A percentile compares a stretch with the other conserved stretches of the same genome.
These are phyloP conservation scores for Lactarius tabidus DNA, from an alignment of 768 basidiomycete species.

Conservation along the genomic window DNA sequence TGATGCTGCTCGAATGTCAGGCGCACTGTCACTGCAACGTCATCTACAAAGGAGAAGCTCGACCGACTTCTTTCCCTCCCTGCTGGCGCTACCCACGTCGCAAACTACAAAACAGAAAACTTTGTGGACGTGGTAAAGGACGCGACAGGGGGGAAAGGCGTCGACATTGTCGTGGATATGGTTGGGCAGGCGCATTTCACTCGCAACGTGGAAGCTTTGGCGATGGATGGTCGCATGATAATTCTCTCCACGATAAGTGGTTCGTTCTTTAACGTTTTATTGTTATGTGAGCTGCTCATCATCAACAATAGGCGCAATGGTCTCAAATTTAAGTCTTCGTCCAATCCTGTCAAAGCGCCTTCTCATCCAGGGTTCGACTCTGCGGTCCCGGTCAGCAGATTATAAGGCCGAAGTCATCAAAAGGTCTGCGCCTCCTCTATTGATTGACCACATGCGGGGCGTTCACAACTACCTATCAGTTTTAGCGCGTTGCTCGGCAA, in stretches of 20 bases:
- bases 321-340: slow-evolving; percentile 50
- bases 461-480: too few species aligned
- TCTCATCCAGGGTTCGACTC: slow-evolving; percentile 82
- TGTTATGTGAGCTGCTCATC: slow-evolving; percentile 8
- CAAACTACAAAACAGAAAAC: slow-evolving; percentile 82
- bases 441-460: slow-evolving; percentile 7
- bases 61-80: slow-evolving; percentile 66
- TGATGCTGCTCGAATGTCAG: slow-evolving; percentile 35
- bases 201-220: slow-evolving; percentile 66
- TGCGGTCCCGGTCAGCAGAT: slow-evolving; percentile 65
- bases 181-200: slow-evolving; percentile 73
- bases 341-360: slow-evolving; percentile 82
- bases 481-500: too few species aligned
- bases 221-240: slow-evolving; percentile 71
- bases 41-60: slow-evolving; percentile 80
- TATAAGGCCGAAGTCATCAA: slow-evolving; percentile 75
- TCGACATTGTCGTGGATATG: slow-evolving; percentile 82
- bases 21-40: slow-evolving; percentile 74
- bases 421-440: slow-evolving; percentile 39
- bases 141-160: slow-evolving; percentile 65
- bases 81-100: slow-evolving; percentile 66
- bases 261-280: slow-evolving; percentile 30
- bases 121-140: slow-evolving; percentile 72
- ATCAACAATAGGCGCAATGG: slow-evolving; percentile 44
- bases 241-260: slow-evolving; percentile 65